phyloP scores from a whole-genome alignment of 1,139 yeast genomes.

The Yamadazyma taylorii region DNA sequence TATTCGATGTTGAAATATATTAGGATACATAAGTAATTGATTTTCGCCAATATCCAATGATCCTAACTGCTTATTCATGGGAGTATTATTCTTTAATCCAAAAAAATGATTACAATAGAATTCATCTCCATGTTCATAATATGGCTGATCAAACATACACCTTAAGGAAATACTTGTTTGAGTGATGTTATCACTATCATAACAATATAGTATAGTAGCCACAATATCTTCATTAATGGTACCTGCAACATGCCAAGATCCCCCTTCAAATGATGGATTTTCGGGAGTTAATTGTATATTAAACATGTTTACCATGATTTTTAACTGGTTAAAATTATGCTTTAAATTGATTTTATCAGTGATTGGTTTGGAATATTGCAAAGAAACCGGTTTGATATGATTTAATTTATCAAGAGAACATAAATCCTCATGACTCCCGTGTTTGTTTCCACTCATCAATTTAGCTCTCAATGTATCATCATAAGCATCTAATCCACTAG shows the following conservation, averaged over 20 bases:
- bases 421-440: too few relatives aligned
- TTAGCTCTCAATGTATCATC: constrained; percentile 10
- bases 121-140: constrained; percentile 36
- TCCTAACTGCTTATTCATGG: constrained; percentile 25
- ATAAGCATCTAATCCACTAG: constrained; percentile 17
- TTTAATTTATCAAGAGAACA: constrained; percentile 7
- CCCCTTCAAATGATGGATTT: constrained; percentile 38
- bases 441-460: too few relatives aligned
- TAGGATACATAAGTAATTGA: constrained; percentile 39
- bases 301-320: constrained; percentile 44
- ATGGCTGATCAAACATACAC: constrained; percentile 31
- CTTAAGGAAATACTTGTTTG: constrained; percentile 35
- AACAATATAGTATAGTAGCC: constrained; percentile 43
- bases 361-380: constrained; percentile 20
- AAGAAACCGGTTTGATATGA: constrained; percentile 7
- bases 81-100: constrained; percentile 31
- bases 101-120: constrained; percentile 24
- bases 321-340: constrained; percentile 21
- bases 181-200: constrained; percentile 40
- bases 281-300: constrained; percentile 45
- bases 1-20: constrained; percentile 40
- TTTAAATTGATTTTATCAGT: constrained; percentile 20
- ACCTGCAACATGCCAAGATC: constrained; percentile 49
- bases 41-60: constrained; percentile 25
- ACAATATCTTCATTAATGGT: constrained; percentile 43